Evolutionary conservation across 2,329 filamentous ascomycete species (phyloP).

Genomic region (Epichloe coenophiala): DNA sequence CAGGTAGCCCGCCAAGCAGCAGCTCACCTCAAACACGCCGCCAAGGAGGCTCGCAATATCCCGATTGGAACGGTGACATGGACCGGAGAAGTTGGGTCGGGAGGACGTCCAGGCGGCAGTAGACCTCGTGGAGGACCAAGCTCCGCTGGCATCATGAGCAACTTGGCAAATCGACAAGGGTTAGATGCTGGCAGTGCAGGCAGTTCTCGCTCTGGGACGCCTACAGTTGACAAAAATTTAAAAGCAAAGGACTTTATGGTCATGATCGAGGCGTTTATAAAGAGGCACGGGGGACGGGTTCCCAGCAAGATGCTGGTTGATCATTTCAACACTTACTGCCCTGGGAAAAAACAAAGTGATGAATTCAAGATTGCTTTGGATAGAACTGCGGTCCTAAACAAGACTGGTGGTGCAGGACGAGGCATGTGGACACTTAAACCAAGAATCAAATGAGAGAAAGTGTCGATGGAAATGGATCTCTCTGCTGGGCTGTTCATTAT

Average conservation of each 20-base stretch:
- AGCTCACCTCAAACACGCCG: conserved; percentile 58
- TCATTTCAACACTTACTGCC: conserved; percentile 73
- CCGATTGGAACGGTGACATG: conserved; percentile 83
- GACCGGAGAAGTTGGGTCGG: conserved; percentile 74
- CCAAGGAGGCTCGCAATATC: conserved; percentile 55
- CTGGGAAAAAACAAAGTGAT: conserved; percentile 47
- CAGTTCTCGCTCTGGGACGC: conserved; percentile 33
- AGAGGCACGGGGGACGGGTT: conserved; percentile 65
- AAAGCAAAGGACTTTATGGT: conserved; percentile 50
- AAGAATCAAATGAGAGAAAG: conserved; percentile 11
- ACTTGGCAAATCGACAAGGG: conserved; percentile 44
- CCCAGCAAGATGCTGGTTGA: conserved; percentile 78
- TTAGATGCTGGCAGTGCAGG: conserved; percentile 27
- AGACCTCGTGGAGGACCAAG: conserved; percentile 38
- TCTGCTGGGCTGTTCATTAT: background rate
- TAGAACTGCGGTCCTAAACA: conserved; percentile 59
- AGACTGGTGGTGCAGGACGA: conserved; percentile 37
- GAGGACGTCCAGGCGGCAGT: conserved; percentile 51
- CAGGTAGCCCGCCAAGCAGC: conserved; percentile 68
- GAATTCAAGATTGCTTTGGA: conserved; percentile 76
- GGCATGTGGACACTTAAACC: conserved; percentile 39
- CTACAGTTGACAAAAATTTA: conserved; percentile 25
- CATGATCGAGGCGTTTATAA: conserved; percentile 68
- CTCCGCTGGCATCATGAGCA: conserved; percentile 41
- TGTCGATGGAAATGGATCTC: background rate